Evolutionary conservation across 768 basidiomycete species (phyloP).

Genomic region (Lactarius deliciosus): DNA sequence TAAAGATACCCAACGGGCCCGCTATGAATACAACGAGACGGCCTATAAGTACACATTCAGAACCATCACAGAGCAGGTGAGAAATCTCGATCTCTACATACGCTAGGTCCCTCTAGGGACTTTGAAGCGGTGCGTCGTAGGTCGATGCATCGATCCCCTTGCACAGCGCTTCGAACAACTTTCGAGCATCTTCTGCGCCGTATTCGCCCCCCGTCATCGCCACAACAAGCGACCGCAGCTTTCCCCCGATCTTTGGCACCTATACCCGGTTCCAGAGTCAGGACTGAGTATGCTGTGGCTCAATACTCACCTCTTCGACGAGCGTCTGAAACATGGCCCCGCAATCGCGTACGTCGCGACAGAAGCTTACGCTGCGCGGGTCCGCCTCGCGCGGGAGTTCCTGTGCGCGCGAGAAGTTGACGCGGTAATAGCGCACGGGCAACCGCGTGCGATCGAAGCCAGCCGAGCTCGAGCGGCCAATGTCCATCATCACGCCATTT

Average conservation of each 20-base stretch:
- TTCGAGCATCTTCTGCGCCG: conserved; percentile 49
- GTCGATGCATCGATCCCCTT: conserved; percentile 44
- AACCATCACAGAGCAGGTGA: neutral
- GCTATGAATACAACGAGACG: no score
- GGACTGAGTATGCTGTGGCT: neutral
- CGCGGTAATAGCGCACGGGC: conserved; percentile 28
- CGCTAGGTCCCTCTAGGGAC: neutral
- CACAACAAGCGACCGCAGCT: conserved; percentile 45
- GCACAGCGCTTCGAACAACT: conserved; percentile 51
- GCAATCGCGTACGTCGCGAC: conserved; percentile 25
- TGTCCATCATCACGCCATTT: conserved; percentile 28
- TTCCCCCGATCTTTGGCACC: conserved; percentile 44
- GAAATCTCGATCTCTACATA: neutral
- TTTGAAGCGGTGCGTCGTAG: conserved; percentile 37
- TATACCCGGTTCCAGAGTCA: conserved; percentile 25
- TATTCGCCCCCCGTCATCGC: conserved; percentile 51
- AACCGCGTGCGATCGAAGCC: conserved; percentile 24
- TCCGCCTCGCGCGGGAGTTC: conserved; percentile 19
- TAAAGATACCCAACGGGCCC: no score
- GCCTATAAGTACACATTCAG: neutral
- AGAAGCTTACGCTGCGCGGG: conserved; percentile 12
- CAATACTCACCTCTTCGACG: conserved; percentile 12
- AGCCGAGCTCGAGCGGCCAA: conserved; percentile 17
- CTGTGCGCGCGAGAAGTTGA: conserved; percentile 24
- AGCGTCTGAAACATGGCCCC: conserved; percentile 20